Conservation (phyloP, 257 asterid genomes). For the Ilex asprella region DNA sequence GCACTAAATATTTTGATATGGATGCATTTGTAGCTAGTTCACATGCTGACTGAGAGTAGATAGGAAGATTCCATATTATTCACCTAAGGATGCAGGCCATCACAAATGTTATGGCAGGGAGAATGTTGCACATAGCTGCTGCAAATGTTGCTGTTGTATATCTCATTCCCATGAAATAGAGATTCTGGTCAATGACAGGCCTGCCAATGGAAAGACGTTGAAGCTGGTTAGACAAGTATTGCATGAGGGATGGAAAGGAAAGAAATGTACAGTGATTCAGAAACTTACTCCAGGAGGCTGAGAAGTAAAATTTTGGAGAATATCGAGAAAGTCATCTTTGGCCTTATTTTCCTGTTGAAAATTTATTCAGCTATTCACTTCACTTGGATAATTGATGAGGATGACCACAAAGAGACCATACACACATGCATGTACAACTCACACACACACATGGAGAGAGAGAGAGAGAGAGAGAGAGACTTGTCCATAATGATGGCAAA, state of each 20-base stretch:
- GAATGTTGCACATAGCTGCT: slow-evolving; percentile 93
- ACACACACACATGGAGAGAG: not conserved
- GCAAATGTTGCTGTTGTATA: slow-evolving; percentile 96
- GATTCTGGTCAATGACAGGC: slow-evolving; percentile 94
- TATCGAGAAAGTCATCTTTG: slow-evolving; percentile 65
- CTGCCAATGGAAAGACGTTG: slow-evolving; percentile 24
- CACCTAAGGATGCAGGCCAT: slow-evolving; percentile 88
- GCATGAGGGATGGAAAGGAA: not conserved
- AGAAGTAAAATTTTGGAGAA: slow-evolving; percentile 59
- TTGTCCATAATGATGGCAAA: slow-evolving; percentile 78
- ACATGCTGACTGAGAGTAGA: not conserved
- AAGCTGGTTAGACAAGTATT: slow-evolving; percentile 4
- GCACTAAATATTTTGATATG: not conserved
- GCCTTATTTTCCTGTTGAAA: slow-evolving; percentile 71
- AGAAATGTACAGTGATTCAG: not conserved
- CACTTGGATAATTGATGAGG: not conserved
- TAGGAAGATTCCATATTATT: not conserved
- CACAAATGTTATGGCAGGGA: slow-evolving; percentile 87
- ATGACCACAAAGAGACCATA: not conserved
- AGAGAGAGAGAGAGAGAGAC: slow-evolving; percentile 20
- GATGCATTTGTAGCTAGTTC: not conserved
- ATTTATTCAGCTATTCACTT: not conserved
- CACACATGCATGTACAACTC: too few relatives aligned
- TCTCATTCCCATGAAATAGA: slow-evolving; percentile 88
- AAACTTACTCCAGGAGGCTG: slow-evolving; percentile 72